Percentiles rank a stretch among this genome's conserved stretches.
Evolutionary conservation across 805 yeast species (phyloP).

Genomic region (Candida endomychidarum): DNA sequence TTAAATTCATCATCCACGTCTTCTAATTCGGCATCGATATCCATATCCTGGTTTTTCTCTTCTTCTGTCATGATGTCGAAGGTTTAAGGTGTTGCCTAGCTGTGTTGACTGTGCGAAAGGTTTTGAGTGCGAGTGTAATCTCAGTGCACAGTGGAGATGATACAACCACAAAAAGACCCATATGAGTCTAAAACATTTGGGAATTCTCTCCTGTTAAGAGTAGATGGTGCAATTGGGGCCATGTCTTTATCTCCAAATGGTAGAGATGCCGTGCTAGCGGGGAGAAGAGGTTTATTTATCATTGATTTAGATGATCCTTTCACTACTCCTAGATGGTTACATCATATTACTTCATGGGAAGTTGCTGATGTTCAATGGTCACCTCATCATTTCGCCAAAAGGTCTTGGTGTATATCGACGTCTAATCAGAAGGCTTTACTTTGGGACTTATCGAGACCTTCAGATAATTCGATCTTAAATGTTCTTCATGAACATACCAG

Average conservation of each 20-base stretch:
- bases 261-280: slow-evolving; percentile 90
- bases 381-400: slow-evolving; percentile 75
- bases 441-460: slow-evolving; percentile 83
- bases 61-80: slow-evolving; percentile 22
- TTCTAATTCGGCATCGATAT: slow-evolving; percentile 12
- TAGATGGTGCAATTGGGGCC: slow-evolving; percentile 90
- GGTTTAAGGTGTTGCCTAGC: too few relatives aligned
- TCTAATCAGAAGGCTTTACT: slow-evolving; percentile 93
- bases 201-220: slow-evolving; percentile 75
- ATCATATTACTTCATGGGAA: slow-evolving; percentile 93
- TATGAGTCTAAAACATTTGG: slow-evolving; percentile 64
- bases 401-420: slow-evolving; percentile 90
- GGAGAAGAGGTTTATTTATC: slow-evolving; percentile 74
- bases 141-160: background rate
- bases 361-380: slow-evolving; percentile 99
- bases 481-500: slow-evolving; percentile 87
- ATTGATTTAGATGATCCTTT: slow-evolving; percentile 96
- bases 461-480: slow-evolving; percentile 73
- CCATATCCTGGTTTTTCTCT: slow-evolving; percentile 11
- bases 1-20: slow-evolving; percentile 25
- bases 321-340: slow-evolving; percentile 91
- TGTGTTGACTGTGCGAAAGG: background rate
- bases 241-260: slow-evolving; percentile 89
- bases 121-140: slow-evolving; percentile 1
- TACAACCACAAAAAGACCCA: slow-evolving; percentile 18